Conservation (phyloP, 257 asterid species). For the Jasminum sambac region DNA sequence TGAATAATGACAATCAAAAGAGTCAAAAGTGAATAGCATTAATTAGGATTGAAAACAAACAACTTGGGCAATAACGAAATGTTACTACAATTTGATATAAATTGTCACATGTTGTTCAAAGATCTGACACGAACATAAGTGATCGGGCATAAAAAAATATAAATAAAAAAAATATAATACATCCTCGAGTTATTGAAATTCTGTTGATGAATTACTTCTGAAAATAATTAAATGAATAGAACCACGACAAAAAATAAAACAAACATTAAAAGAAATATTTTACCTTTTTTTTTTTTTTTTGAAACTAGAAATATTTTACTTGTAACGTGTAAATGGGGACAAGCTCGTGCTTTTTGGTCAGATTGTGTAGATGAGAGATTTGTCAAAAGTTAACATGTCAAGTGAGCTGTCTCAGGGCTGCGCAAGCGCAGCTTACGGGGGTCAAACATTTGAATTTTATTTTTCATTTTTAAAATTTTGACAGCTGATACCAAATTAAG, state of each 20-base stretch:
- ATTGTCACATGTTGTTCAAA: not conserved
- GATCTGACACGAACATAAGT: no score
- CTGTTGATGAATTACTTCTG: conserved; percentile 23
- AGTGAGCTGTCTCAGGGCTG: not conserved
- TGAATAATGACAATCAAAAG: conserved; percentile 17
- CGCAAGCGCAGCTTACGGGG: not conserved
- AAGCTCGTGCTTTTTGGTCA: not conserved
- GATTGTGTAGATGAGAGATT: conserved; percentile 8
- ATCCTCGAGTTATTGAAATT: conserved; percentile 9
- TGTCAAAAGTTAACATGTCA: not conserved
- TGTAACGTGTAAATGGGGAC: conserved; percentile 26
- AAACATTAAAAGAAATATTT: no score
- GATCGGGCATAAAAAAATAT: not conserved
- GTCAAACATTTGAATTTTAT: not conserved
- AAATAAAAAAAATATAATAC: conserved; percentile 11
- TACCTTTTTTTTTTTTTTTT: no score
- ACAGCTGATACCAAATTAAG: not conserved
- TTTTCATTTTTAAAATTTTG: not conserved
- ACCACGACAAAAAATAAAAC: conserved; percentile 24
- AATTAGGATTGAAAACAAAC: not conserved
- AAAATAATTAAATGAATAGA: conserved; percentile 28
- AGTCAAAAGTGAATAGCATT: not conserved
- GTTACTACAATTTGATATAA: not conserved
- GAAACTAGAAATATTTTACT: conserved; percentile 2
- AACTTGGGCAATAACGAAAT: not conserved